These are phyloP conservation scores for Psilocybe subaeruginosa DNA, from an alignment of 768 basidiomycete species.

Conservation along the genomic window DNA sequence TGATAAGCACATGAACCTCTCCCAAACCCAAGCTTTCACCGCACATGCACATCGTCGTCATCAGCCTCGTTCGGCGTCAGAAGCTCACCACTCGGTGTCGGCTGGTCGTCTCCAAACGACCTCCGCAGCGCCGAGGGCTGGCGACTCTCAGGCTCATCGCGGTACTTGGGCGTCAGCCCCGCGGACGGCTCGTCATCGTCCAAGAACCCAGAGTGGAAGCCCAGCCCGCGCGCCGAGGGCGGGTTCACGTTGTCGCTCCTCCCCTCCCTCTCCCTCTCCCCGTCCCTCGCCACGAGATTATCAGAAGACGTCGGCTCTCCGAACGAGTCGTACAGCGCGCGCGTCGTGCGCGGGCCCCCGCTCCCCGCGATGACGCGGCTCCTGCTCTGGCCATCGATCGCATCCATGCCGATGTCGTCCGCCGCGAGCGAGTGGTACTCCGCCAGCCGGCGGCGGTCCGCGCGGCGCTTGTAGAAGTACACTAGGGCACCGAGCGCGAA, in stretches of 20 bases:
- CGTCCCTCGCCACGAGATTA: constrained; percentile 3
- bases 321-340: constrained; percentile 93
- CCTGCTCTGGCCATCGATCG: constrained; percentile 42
- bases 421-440: constrained; percentile 64
- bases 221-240: constrained; percentile 41
- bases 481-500: constrained; percentile 65
- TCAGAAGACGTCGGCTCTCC: constrained; percentile 53
- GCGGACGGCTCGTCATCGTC: constrained; percentile 72
- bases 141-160: constrained; percentile 53
- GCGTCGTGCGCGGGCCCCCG: constrained; percentile 55
- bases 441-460: constrained; percentile 35
- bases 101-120: not conserved
- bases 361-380: constrained; percentile 21
- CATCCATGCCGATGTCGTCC: constrained; percentile 81
- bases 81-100: constrained; percentile 1
- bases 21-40: no score
- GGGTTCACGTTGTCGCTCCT: constrained; percentile 12
- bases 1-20: no score
- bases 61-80: not conserved
- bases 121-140: not conserved
- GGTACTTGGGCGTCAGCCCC: constrained; percentile 38
- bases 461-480: constrained; percentile 78
- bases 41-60: not conserved
- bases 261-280: constrained; percentile 7
- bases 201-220: constrained; percentile 81